A percentile compares a stretch with the other conserved stretches of the same genome.
Conservation (phyloP, 2,329 filamentous ascomycete genomes). For the Tolypocladium tropicale region DNA sequence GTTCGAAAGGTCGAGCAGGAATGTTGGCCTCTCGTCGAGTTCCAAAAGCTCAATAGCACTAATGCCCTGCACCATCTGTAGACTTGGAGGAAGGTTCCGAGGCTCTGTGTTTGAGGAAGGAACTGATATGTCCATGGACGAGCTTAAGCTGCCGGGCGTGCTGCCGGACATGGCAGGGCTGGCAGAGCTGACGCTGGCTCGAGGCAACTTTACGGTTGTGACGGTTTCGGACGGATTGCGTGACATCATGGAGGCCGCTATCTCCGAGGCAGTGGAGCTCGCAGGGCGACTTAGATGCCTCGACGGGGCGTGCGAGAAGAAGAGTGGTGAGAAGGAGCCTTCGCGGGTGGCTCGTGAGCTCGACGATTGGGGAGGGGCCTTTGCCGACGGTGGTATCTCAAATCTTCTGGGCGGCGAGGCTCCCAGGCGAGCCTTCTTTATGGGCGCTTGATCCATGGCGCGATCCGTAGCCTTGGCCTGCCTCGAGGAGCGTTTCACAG, state of each 20-base stretch:
- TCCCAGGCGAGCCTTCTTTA: conserved; percentile 39
- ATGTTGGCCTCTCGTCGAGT: conserved; percentile 65
- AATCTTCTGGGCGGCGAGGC: conserved; percentile 33
- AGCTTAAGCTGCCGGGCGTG: conserved; percentile 41
- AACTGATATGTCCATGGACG: conserved; percentile 42
- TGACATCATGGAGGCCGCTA: conserved; percentile 35
- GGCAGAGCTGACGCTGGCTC: conserved; percentile 38
- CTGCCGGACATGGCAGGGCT: conserved; percentile 38
- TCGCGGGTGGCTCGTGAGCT: conserved; percentile 19
- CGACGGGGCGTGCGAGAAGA: conserved; percentile 36
- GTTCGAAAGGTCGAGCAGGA: conserved; percentile 60
- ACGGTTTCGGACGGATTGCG: conserved; percentile 31
- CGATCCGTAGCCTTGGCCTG: conserved; percentile 10
- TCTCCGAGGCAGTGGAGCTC: conserved; percentile 28
- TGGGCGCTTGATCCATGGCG: conserved; percentile 22
- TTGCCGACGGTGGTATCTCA: conserved; percentile 26
- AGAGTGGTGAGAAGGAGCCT: conserved; percentile 37
- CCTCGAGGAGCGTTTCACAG: conserved; percentile 15
- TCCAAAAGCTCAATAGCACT: conserved; percentile 65
- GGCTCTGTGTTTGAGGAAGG: conserved; percentile 42
- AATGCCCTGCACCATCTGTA: conserved; percentile 51
- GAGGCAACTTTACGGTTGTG: conserved; percentile 45
- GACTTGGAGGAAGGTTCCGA: conserved; percentile 32
- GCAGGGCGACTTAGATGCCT: conserved; percentile 26
- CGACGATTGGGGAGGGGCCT: conserved; percentile 7